Conservation (phyloP, 805 yeast genomes). For the Kazachstania taianensis region DNA sequence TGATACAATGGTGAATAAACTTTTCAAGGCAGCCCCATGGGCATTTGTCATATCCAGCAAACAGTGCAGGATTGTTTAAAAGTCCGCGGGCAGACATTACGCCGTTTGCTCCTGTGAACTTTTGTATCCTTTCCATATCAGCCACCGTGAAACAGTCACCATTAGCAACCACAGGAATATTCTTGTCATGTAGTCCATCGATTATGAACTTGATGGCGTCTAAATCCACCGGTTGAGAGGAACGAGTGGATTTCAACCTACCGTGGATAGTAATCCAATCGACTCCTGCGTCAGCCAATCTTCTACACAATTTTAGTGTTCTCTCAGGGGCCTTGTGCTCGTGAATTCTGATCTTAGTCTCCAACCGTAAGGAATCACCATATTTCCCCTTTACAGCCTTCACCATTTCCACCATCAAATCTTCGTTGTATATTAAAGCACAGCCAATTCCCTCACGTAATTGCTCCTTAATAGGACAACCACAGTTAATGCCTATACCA, state of each 20-base stretch:
- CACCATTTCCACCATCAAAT: slow-evolving; percentile 75
- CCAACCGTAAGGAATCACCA: slow-evolving; percentile 65
- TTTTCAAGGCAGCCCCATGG: slow-evolving; percentile 90
- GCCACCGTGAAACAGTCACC: slow-evolving; percentile 77
- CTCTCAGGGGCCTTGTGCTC: slow-evolving; percentile 45
- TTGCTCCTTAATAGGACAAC: slow-evolving; percentile 94
- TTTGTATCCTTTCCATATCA: slow-evolving; percentile 56
- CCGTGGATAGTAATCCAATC: slow-evolving; percentile 95
- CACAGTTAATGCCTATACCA: slow-evolving; percentile 92
- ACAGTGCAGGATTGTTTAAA: slow-evolving; percentile 76
- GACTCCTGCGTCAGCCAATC: slow-evolving; percentile 78
- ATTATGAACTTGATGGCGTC: slow-evolving; percentile 68
- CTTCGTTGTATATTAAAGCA: slow-evolving; percentile 79
- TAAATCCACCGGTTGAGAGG: slow-evolving; percentile 71
- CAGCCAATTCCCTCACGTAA: slow-evolving; percentile 95
- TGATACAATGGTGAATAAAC: slow-evolving; percentile 68
- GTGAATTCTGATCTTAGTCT: slow-evolving; percentile 88
- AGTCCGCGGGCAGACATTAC: slow-evolving; percentile 94
- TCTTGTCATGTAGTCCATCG: slow-evolving; percentile 29
- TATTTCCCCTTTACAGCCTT: slow-evolving; percentile 66
- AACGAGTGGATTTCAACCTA: slow-evolving; percentile 72
- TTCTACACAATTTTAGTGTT: slow-evolving; percentile 61
- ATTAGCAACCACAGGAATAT: slow-evolving; percentile 87
- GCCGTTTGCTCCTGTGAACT: slow-evolving; percentile 72
- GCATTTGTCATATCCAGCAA: slow-evolving; percentile 59